These are phyloP conservation scores for Sphagnurus paluster DNA, from an alignment of 1,284 basidiomycete species.

Conservation along the genomic window DNA sequence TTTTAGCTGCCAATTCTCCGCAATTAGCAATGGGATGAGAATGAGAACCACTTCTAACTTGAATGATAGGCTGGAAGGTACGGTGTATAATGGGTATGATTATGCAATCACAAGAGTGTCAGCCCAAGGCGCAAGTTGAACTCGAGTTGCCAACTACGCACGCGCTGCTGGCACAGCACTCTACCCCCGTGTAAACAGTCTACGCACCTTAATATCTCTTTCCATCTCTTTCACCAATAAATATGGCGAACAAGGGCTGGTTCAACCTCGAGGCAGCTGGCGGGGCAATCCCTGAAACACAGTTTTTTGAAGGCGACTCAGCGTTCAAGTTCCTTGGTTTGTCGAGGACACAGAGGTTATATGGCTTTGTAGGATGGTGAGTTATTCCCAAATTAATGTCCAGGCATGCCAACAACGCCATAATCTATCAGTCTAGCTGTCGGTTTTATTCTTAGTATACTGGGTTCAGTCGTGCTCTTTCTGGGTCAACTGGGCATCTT, in stretches of 20 bases:
- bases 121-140: neutral
- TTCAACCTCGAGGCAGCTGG: conserved; percentile 71
- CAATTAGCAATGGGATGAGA: no score
- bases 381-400: conserved; percentile 28
- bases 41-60: no score
- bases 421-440: conserved; percentile 45
- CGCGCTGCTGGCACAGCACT: conserved; percentile 20
- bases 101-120: conserved; percentile 12
- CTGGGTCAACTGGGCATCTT: conserved; percentile 73
- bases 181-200: neutral
- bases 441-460: conserved; percentile 78
- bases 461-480: conserved; percentile 82
- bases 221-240: neutral
- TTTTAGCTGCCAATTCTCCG: no score
- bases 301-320: conserved; percentile 81
- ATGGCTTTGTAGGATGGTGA: conserved; percentile 84
- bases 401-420: no score
- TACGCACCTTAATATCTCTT: neutral
- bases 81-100: conserved; percentile 4
- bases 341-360: conserved; percentile 77
- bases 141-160: neutral
- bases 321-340: conserved; percentile 80
- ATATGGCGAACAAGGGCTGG: conserved; percentile 56
- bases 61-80: no score
- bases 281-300: conserved; percentile 62